A percentile compares a stretch with the other conserved stretches of the same genome.
Evolutionary conservation across 352 stramenopile genomes (phyloP).

Genomic region (Phytophthora pisi): DNA sequence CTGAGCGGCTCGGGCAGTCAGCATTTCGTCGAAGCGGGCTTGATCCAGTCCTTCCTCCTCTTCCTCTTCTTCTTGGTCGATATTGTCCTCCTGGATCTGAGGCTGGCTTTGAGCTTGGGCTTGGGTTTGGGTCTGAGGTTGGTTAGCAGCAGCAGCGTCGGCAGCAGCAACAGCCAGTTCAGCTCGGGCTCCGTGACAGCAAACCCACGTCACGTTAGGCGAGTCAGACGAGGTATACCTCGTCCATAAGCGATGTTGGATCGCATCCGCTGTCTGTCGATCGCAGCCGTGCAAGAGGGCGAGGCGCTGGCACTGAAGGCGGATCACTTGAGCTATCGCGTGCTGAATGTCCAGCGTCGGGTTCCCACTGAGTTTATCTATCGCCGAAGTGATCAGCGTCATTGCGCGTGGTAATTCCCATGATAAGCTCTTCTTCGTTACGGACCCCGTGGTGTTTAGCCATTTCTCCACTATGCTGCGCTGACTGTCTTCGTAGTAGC

Average conservation of each 20-base stretch:
- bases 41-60: slow-evolving; percentile 25
- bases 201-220: slow-evolving; percentile 59
- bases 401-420: slow-evolving; percentile 41
- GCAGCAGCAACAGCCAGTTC: slow-evolving; percentile 16
- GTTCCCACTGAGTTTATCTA: slow-evolving; percentile 16
- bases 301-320: slow-evolving; percentile 52
- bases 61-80: slow-evolving; percentile 15
- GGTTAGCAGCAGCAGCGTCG: slow-evolving; percentile 14
- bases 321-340: slow-evolving; percentile 34
- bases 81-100: slow-evolving; percentile 1
- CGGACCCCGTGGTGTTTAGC: slow-evolving; percentile 53
- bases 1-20: slow-evolving; percentile 23
- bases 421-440: slow-evolving; percentile 11
- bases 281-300: slow-evolving; percentile 44
- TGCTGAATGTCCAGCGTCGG: slow-evolving; percentile 23
- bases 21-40: slow-evolving; percentile 29
- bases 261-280: slow-evolving; percentile 17
- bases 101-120: background rate
- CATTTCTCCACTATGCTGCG: slow-evolving; percentile 73
- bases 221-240: slow-evolving; percentile 42
- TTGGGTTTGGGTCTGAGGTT: slow-evolving; percentile 20
- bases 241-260: slow-evolving; percentile 53
- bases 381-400: slow-evolving; percentile 32
- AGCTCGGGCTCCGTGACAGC: slow-evolving; percentile 33
- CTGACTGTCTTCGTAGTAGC: slow-evolving; percentile 49